Evolutionary conservation across 345 rosid genomes (phyloP), one percentile per base, ranked within the genome.

Genomic region (Rhizophora mangle): DNA sequence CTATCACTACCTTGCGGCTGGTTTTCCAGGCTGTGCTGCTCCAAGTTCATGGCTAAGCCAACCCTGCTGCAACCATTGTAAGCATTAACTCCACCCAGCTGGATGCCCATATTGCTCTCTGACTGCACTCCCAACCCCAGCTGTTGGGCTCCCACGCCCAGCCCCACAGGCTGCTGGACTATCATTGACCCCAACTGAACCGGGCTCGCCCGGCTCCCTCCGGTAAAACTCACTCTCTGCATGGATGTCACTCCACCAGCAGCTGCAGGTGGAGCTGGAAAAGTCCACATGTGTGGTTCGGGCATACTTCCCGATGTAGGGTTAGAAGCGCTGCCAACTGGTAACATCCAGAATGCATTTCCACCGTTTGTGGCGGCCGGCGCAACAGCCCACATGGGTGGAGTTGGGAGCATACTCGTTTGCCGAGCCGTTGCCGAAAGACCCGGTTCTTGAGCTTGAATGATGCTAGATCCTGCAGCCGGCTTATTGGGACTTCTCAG

Each of bases 291-390:
- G 75, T 85, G 89, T 1, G 85, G 70, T 36, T 65, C 86, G 5
- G 69, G 70, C 47, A 65, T 73, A 15, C 77, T 43, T 43, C 49
- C 62, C 4, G 79, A 54, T 34, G 71, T 19, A 7, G 74, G 61
- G 11, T 65, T 15, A 0, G 73, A 65, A 46, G 83, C 80, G 5
- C 75, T 46, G 24, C 85, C 84, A 29, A 90, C 84, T 0, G 96
- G 93, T 24, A 90, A 78, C 96, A 90, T 90, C 96, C 96, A 90
- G 69, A 90, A 88, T 19, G 87, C 82, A 62, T 81, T 88, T 30
- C 89, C 89, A 30, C 96, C 89, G 60, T 85, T 88, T 1, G 88
- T 64, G 8, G 85, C 74, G 6, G 84, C 80, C 15, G 85, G 82
- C 0, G 87, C 83, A 51, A 86, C 83, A 21, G 91, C 93, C 96